These are phyloP conservation scores for Rhodotorula sp. DNA, from an alignment of 1,284 basidiomycete species.

Conservation along the genomic window DNA sequence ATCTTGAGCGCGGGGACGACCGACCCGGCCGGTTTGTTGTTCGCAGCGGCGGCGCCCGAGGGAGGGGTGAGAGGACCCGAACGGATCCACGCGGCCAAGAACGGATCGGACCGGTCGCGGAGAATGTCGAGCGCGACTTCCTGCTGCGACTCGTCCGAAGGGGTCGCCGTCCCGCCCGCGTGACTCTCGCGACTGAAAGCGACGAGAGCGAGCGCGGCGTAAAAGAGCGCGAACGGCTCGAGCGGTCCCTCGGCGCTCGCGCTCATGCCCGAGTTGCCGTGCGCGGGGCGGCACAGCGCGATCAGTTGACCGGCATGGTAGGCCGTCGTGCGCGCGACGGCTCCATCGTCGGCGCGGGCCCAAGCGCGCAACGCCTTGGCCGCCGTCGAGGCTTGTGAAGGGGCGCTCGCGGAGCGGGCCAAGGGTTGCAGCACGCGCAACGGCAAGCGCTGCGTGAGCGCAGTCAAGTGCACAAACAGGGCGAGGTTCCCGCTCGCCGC, in stretches of 20 bases:
- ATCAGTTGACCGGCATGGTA: conserved; percentile 40
- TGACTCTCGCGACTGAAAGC: conserved; percentile 22
- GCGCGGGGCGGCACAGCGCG: conserved; percentile 22
- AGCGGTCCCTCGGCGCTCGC: conserved; percentile 27
- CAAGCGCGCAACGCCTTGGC: conserved; percentile 17
- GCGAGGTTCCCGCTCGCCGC: conserved; percentile 23
- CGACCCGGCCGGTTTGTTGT: neutral
- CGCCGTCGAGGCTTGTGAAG: neutral
- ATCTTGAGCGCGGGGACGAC: neutral
- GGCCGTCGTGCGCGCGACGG: conserved; percentile 25
- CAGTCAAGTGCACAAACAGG: conserved; percentile 33
- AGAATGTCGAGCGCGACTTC: conserved; percentile 31
- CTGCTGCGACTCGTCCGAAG: neutral
- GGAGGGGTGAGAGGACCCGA: conserved; percentile 5
- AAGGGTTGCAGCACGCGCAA: conserved; percentile 33
- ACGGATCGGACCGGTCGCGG: conserved; percentile 21
- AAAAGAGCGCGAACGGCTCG: conserved; percentile 39
- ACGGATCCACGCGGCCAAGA: conserved; percentile 17
- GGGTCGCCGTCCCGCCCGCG: too few relatives aligned
- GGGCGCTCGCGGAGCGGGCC: conserved; percentile 21
- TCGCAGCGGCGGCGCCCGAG: neutral
- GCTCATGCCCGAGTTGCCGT: neutral
- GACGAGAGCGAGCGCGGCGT: conserved; percentile 32
- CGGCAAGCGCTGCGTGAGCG: conserved; percentile 24
- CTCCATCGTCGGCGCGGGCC: conserved; percentile 21